Base-by-base conservation (phyloP, 306 rosid species). In the Lathyrus sativus region DNA sequence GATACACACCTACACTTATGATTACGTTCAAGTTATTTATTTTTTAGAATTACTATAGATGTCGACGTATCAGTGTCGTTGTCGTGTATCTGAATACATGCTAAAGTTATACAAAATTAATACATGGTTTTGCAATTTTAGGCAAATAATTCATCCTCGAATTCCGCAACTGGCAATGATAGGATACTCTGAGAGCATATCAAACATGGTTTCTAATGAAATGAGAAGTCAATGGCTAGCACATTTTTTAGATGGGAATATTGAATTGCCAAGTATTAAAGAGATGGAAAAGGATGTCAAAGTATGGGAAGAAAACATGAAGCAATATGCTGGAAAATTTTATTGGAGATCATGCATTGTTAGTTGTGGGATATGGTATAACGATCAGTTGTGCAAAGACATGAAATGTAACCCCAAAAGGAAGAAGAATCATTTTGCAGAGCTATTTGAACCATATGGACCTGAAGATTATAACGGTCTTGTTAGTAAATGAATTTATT, bases 361-460 rank as follows among this genome's bases (percentile, higher is more conserved):
- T 2, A 19, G 0, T 62, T n/a, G 64, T 5, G 45, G 35, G 5
- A 79, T 79, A 0, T 84, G 84, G 80, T 82, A 84, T 55, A 71
- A 78, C 5, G 87, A 87, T 62, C 85, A 79, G 0, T 11, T 84
- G 51, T 81, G 87, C 74, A 82, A 62, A 62, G 91, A 86, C 48
- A 76, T 83, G 72, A 82, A 80, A 42, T 29, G 63, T 9, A 68
- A 86, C 29, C 74, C 62, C 44, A 71, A 9, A 67, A 84, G 91
- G 17, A 84, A 87, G 74, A 77, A 78, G 17, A 64, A 68, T 0
- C 0, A 57, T 65, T 50, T 75, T 9, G 78, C 81, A 0, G 81
- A 79, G 54, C 38, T 56, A 15, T 84, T 84, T 69, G 26, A 42
- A 48, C 91, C 91, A 11, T 81, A 86, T 70, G 80, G 78, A 0